A percentile compares a stretch with the other conserved stretches of the same genome.
Evolutionary conservation across 2,329 filamentous ascomycete genomes (phyloP).

Genomic region (Aspergillus proliferans): DNA sequence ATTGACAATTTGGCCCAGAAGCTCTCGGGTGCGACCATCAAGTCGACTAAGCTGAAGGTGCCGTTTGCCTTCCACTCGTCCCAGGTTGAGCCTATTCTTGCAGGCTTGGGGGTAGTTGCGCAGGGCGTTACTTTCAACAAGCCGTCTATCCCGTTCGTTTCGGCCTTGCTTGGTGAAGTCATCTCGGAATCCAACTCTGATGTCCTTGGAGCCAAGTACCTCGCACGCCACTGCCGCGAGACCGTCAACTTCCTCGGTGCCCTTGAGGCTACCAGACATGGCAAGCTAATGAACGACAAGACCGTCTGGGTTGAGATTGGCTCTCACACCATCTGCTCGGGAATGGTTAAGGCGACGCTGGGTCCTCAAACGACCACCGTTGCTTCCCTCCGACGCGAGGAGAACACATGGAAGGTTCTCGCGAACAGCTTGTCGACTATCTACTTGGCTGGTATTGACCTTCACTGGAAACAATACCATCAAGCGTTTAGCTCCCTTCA

Average conservation of each 20-base stretch:
- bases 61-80: conserved; percentile 44
- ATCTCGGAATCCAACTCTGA: conserved; percentile 29
- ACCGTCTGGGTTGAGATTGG: conserved; percentile 64
- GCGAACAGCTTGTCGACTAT: conserved; percentile 29
- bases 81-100: conserved; percentile 42
- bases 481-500: conserved; percentile 31
- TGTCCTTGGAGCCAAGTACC: conserved; percentile 34
- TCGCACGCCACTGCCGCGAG: conserved; percentile 38
- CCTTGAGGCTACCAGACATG: conserved; percentile 32
- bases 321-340: conserved; percentile 42
- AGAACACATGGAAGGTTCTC: conserved; percentile 39
- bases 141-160: conserved; percentile 40
- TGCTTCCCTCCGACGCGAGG: conserved; percentile 37
- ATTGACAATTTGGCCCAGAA: conserved; percentile 34
- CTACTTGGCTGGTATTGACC: conserved; percentile 33
- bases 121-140: conserved; percentile 34
- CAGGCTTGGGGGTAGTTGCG: conserved; percentile 33
- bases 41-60: conserved; percentile 38
- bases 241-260: conserved; percentile 43
- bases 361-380: conserved; percentile 50
- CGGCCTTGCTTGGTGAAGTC: conserved; percentile 39
- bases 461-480: conserved; percentile 41
- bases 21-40: conserved; percentile 31
- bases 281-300: conserved; percentile 55
- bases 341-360: conserved; percentile 50